Evolutionary conservation across 805 yeast species (phyloP).

Genomic region (Candida argentea): DNA sequence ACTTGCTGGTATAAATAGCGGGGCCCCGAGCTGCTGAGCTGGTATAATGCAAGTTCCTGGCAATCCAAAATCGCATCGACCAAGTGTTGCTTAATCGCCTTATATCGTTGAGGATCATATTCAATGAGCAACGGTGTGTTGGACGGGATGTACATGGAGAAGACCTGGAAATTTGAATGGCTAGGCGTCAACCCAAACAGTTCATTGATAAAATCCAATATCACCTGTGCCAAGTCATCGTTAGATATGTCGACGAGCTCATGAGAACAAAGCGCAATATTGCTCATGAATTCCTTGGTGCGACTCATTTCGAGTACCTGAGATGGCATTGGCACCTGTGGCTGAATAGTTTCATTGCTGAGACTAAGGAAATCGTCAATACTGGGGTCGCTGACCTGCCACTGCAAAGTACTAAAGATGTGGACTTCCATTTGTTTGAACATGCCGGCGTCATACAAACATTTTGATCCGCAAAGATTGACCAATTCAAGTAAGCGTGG

Average conservation of each 20-base stretch:
- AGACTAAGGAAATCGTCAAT: slow-evolving; percentile 28
- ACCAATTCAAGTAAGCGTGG: slow-evolving; percentile 68
- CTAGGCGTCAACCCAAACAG: slow-evolving; percentile 5
- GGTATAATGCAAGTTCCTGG: slow-evolving; percentile 17
- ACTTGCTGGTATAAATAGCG: slow-evolving; percentile 13
- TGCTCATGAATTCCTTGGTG: slow-evolving; percentile 40
- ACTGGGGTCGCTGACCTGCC: slow-evolving; percentile 59
- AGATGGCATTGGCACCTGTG: slow-evolving; percentile 1
- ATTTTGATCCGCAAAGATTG: slow-evolving; percentile 55
- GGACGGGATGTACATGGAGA: slow-evolving; percentile 1
- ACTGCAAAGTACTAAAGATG: slow-evolving; percentile 58
- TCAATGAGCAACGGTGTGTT: not conserved
- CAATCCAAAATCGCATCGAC: slow-evolving; percentile 17
- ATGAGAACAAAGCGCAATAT: slow-evolving; percentile 37
- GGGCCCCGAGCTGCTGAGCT: slow-evolving; percentile 21
- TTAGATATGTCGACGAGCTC: slow-evolving; percentile 30
- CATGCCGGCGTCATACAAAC: slow-evolving; percentile 38
- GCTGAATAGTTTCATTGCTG: slow-evolving; percentile 18
- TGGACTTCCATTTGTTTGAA: slow-evolving; percentile 70
- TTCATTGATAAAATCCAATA: slow-evolving; percentile 15
- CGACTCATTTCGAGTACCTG: slow-evolving; percentile 26
- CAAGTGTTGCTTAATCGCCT: slow-evolving; percentile 15
- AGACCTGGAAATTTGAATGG: slow-evolving; percentile 5
- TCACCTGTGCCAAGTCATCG: slow-evolving; percentile 19
- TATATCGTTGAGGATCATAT: slow-evolving; percentile 3